A percentile compares a stretch with the other conserved stretches of the same genome.
Conservation (phyloP, 768 basidiomycete genomes). For the Naematelia encephala region DNA sequence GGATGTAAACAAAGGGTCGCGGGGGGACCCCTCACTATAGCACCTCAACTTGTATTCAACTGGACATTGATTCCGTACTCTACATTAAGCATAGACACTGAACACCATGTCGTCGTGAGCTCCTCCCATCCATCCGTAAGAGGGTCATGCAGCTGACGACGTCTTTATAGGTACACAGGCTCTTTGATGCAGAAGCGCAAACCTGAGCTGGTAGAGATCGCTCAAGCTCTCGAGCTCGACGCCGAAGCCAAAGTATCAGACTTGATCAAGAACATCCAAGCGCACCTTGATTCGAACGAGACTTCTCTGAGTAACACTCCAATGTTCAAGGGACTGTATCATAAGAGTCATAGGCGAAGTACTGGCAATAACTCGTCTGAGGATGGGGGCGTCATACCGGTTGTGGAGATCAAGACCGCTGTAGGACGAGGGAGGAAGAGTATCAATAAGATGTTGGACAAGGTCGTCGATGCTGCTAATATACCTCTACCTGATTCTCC, state of each 20-base stretch:
- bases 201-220: constrained; percentile 39
- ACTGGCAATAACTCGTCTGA: constrained; percentile 4
- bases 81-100: neutral
- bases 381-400: constrained; percentile 11
- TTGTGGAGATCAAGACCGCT: constrained; percentile 13
- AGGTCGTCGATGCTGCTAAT: constrained; percentile 34
- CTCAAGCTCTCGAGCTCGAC: constrained; percentile 30
- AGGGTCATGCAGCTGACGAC: neutral
- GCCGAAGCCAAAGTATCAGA: constrained; percentile 25
- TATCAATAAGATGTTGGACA: constrained; percentile 35
- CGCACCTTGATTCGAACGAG: constrained; percentile 35
- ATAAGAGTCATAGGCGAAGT: constrained; percentile 2
- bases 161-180: constrained; percentile 17
- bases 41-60: neutral
- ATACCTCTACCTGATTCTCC: constrained; percentile 39
- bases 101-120: neutral
- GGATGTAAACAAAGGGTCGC: neutral
- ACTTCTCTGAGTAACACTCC: constrained; percentile 15
- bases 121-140: neutral
- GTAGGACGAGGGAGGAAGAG: constrained; percentile 27
- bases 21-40: neutral
- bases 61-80: neutral
- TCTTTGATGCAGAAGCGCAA: constrained; percentile 33
- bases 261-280: constrained; percentile 33
- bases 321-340: constrained; percentile 42